These are phyloP conservation scores for Aegilops bicornis DNA, from an alignment of 176 grass and related monocot genomes.

Conservation along the genomic window DNA sequence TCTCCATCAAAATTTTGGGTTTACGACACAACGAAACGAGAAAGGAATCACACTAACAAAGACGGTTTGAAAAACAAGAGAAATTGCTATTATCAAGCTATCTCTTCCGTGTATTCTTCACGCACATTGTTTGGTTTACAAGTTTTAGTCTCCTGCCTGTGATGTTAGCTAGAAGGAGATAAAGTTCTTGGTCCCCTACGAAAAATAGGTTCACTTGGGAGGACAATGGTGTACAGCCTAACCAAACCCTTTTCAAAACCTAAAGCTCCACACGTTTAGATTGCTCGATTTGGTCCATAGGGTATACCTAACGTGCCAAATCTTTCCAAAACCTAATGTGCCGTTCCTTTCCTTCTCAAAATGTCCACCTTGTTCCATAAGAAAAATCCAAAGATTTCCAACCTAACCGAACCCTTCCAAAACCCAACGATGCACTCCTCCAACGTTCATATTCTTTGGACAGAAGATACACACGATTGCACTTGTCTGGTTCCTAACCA, in stretches of 20 bases:
- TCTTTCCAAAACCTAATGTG: slow-evolving; percentile 21
- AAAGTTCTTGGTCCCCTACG: neutral
- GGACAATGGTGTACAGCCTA: neutral
- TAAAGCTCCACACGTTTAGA: neutral
- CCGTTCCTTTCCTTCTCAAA: neutral
- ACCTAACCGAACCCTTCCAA: slow-evolving; percentile 5
- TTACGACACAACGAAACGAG: neutral
- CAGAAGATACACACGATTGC: neutral
- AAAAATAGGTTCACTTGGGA: neutral
- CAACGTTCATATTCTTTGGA: neutral
- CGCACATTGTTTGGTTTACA: neutral
- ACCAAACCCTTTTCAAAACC: slow-evolving; percentile 17
- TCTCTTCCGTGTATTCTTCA: neutral
- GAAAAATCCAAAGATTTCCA: slow-evolving; percentile 4
- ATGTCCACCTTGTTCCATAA: neutral
- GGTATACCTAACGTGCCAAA: neutral
- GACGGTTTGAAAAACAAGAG: neutral
- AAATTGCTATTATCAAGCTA: neutral
- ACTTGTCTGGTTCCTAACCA: neutral
- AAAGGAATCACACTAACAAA: neutral
- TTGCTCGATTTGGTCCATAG: neutral
- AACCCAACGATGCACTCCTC: neutral
- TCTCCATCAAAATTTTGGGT: neutral
- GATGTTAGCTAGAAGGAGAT: neutral
- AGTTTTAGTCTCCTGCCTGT: neutral